phyloP scores from a whole-genome alignment of 768 basidiomycete species.

The Leccinum fibrillosum region DNA sequence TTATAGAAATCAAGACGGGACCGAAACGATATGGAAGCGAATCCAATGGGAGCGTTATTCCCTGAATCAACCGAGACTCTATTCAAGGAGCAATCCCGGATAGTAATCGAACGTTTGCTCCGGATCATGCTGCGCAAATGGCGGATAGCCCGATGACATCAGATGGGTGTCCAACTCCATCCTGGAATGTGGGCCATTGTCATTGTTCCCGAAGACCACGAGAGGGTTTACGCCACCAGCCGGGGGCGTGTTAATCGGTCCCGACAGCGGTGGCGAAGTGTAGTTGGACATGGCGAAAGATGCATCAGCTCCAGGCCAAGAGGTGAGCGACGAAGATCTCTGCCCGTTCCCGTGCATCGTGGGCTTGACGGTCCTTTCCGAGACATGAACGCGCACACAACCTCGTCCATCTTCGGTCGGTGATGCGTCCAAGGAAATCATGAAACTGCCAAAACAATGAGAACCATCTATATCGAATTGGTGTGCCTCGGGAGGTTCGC shows the following conservation, averaged over 20 bases:
- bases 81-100: slow-evolving; percentile 24
- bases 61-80: slow-evolving; percentile 4
- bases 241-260: slow-evolving; percentile 35
- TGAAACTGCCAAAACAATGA: slow-evolving; percentile 50
- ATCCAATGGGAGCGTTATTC: background rate
- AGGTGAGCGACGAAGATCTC: slow-evolving; percentile 17
- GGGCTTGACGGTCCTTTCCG: slow-evolving; percentile 34
- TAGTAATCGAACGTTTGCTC: slow-evolving; percentile 31
- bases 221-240: slow-evolving; percentile 32
- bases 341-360: slow-evolving; percentile 16
- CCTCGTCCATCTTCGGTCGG: slow-evolving; percentile 67
- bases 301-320: slow-evolving; percentile 25
- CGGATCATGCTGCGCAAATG: slow-evolving; percentile 27
- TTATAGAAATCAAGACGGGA: slow-evolving; percentile 2
- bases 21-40: background rate
- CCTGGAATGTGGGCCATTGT: slow-evolving; percentile 28
- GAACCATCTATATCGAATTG: slow-evolving; percentile 50
- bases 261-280: slow-evolving; percentile 35
- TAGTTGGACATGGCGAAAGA: slow-evolving; percentile 22
- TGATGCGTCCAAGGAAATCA: slow-evolving; percentile 71
- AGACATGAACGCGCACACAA: slow-evolving; percentile 68
- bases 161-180: slow-evolving; percentile 21
- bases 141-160: slow-evolving; percentile 27
- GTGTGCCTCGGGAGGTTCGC: slow-evolving; percentile 42
- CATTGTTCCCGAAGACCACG: slow-evolving; percentile 62